A percentile compares a stretch with the other conserved stretches of the same genome.
Evolutionary conservation across 2,329 filamentous ascomycete species (phyloP).

Genomic region (Alternaria sp.): DNA sequence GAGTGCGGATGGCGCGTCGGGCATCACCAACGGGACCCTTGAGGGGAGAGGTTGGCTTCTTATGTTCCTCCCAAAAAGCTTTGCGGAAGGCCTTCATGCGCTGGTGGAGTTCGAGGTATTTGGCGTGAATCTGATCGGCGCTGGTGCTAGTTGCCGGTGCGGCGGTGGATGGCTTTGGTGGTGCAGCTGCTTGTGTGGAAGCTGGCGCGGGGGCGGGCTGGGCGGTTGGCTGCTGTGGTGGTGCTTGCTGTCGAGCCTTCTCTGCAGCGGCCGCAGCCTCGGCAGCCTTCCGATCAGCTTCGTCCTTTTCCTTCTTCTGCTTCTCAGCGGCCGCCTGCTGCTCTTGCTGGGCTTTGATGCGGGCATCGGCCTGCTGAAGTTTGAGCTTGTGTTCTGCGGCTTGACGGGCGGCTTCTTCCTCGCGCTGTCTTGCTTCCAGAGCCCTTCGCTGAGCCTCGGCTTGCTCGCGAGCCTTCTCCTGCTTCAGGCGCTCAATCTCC

Average conservation of each 20-base stretch:
- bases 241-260: conserved; percentile 29
- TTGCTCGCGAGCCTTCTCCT: conserved; percentile 52
- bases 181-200: conserved; percentile 4
- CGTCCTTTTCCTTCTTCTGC: conserved; percentile 38
- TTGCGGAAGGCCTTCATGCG: conserved; percentile 47
- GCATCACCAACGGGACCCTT: conserved; percentile 40
- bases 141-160: conserved; percentile 20
- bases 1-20: conserved; percentile 39
- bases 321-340: conserved; percentile 37
- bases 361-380: conserved; percentile 40
- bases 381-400: conserved; percentile 35
- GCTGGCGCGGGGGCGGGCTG: conserved; percentile 12
- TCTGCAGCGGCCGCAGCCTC: conserved; percentile 35
- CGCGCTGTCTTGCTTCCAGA: conserved; percentile 44
- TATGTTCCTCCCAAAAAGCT: conserved; percentile 34
- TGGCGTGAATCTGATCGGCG: conserved; percentile 40
- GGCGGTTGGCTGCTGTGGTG: conserved; percentile 13
- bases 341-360: conserved; percentile 39
- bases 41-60: conserved; percentile 30
- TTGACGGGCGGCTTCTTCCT: conserved; percentile 40
- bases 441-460: conserved; percentile 43
- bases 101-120: conserved; percentile 46
- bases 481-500: conserved; percentile 51
- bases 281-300: conserved; percentile 37
- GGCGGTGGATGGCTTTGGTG: conserved; percentile 5